Percentiles rank a stretch among this genome's conserved stretches.
Evolutionary conservation across 2,329 filamentous ascomycete species (phyloP).

Genomic region (Sarocladiaceae sp.): DNA sequence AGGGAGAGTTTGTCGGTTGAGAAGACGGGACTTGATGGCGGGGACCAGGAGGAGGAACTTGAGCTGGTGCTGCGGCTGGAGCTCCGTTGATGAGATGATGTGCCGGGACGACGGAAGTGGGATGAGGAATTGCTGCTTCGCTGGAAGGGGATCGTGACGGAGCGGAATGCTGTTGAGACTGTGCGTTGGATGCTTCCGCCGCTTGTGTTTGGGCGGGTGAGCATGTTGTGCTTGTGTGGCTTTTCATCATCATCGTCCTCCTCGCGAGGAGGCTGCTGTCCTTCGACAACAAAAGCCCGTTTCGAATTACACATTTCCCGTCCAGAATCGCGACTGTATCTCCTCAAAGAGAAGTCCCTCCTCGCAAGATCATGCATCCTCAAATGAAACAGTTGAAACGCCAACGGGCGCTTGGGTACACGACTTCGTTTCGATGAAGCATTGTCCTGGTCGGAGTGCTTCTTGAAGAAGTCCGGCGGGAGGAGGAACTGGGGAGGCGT

Average conservation of each 20-base stretch:
- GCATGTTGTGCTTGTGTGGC: neutral
- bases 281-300: slow-evolving; percentile 50
- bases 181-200: slow-evolving; percentile 37
- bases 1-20: slow-evolving; percentile 11
- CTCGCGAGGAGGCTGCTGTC: slow-evolving; percentile 13
- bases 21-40: slow-evolving; percentile 10
- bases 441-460: neutral
- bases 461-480: neutral
- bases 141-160: slow-evolving; percentile 32
- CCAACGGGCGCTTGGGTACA: slow-evolving; percentile 53
- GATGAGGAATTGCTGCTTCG: slow-evolving; percentile 16
- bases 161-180: slow-evolving; percentile 46
- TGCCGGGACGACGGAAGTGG: slow-evolving; percentile 4
- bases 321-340: slow-evolving; percentile 90
- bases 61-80: slow-evolving; percentile 16
- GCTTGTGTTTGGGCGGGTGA: slow-evolving; percentile 15
- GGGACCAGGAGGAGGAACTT: slow-evolving; percentile 10
- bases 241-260: slow-evolving; percentile 3
- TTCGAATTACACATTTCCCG: slow-evolving; percentile 87
- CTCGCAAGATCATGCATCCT: slow-evolving; percentile 88
- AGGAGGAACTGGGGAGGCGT: slow-evolving; percentile 35
- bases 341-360: slow-evolving; percentile 83
- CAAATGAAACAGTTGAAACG: slow-evolving; percentile 79
- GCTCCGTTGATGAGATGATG: slow-evolving; percentile 10
- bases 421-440: slow-evolving; percentile 34